A percentile compares a stretch with the other conserved stretches of the same genome.
Evolutionary conservation across 352 stramenopile species (phyloP).

Genomic region (Phytophthora tentaculata): DNA sequence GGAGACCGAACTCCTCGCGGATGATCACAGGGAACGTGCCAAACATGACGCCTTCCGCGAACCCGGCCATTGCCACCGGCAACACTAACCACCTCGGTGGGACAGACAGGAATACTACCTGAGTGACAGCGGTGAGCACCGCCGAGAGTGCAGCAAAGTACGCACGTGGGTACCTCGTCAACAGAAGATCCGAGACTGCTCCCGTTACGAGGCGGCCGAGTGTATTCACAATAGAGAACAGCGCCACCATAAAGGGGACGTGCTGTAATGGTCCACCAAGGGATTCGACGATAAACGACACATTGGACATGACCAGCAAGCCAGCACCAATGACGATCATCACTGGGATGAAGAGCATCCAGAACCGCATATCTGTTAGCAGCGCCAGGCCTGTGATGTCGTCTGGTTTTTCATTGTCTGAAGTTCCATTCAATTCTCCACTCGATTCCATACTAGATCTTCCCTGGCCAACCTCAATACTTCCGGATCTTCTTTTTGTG

Average conservation of each 20-base stretch:
- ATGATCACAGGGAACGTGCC: slow-evolving; percentile 82
- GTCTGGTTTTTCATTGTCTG: slow-evolving; percentile 26
- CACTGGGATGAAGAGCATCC: slow-evolving; percentile 78
- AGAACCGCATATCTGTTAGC: slow-evolving; percentile 69
- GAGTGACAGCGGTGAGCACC: slow-evolving; percentile 55
- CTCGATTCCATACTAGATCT: slow-evolving; percentile 34
- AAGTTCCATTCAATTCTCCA: slow-evolving; percentile 26
- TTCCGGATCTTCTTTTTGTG: slow-evolving; percentile 42
- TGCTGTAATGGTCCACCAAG: slow-evolving; percentile 60
- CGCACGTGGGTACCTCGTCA: slow-evolving; percentile 54
- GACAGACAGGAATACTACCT: slow-evolving; percentile 62
- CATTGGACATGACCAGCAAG: slow-evolving; percentile 85
- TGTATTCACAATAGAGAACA: slow-evolving; percentile 83
- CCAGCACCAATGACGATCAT: slow-evolving; percentile 78
- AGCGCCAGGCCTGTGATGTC: slow-evolving; percentile 70
- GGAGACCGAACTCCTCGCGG: slow-evolving; percentile 77
- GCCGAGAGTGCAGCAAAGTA: slow-evolving; percentile 58
- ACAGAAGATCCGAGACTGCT: slow-evolving; percentile 61
- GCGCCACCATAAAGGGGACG: slow-evolving; percentile 75
- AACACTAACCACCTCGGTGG: slow-evolving; percentile 50
- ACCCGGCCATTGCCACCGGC: slow-evolving; percentile 64
- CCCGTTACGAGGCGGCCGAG: slow-evolving; percentile 66
- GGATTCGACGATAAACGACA: slow-evolving; percentile 87
- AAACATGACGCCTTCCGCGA: slow-evolving; percentile 85
- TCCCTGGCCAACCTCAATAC: slow-evolving; percentile 51